These are phyloP conservation scores for Mychonastes homosphaera DNA, from an alignment of 139 green algal genomes.

Conservation along the genomic window DNA sequence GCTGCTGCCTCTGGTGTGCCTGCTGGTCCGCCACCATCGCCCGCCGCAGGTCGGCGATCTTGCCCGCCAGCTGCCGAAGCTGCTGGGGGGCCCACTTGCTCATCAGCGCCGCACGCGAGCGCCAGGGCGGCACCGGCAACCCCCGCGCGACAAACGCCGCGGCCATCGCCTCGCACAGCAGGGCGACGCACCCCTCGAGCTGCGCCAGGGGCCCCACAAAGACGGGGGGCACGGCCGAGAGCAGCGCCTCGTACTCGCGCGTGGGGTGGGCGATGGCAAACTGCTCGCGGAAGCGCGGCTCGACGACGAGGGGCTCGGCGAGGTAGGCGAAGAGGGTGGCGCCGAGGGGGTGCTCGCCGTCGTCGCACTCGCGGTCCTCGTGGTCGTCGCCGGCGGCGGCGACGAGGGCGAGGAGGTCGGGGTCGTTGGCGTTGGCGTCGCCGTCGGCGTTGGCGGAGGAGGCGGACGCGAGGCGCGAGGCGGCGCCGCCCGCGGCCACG, in stretches of 20 bases:
- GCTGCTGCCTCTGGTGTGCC: too few species aligned
- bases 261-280: constrained; percentile 38
- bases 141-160: constrained; percentile 36
- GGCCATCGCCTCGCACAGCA: constrained; percentile 46
- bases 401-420: too few species aligned
- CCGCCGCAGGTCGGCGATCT: constrained; percentile 15
- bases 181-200: constrained; percentile 31
- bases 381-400: constrained; percentile 1
- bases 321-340: constrained; percentile 10
- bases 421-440: too few species aligned
- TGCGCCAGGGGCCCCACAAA: constrained; percentile 39
- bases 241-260: constrained; percentile 25
- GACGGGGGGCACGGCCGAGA: constrained; percentile 34
- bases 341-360: too few species aligned
- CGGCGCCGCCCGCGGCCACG: neutral
- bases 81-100: constrained; percentile 43
- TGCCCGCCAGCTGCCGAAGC: constrained; percentile 19
- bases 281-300: constrained; percentile 43
- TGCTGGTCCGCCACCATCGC: too few species aligned
- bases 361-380: too few species aligned
- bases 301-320: constrained; percentile 35
- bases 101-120: constrained; percentile 42
- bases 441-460: too few species aligned
- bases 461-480: too few species aligned
- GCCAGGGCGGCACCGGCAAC: constrained; percentile 55